A percentile compares a stretch with the other conserved stretches of the same genome.
phyloP scores from a whole-genome alignment of 768 basidiomycete genomes.

The Leucogyrophana mollusca region DNA sequence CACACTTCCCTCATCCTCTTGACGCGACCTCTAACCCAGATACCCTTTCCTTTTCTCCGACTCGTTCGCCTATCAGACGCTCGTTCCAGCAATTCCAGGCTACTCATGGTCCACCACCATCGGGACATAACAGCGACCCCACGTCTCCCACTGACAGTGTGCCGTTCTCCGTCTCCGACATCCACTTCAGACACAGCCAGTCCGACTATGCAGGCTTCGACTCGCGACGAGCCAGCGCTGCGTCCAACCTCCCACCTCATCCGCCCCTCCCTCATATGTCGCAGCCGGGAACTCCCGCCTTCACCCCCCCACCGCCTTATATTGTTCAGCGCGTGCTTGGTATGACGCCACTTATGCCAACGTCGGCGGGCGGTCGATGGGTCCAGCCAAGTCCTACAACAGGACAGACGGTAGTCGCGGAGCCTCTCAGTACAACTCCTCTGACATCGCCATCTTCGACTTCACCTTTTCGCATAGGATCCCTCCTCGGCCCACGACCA shows the following conservation, averaged over 20 bases:
- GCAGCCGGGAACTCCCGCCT: constrained; percentile 12
- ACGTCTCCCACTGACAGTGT: constrained; percentile 58
- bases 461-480: constrained; percentile 14
- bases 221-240: constrained; percentile 31
- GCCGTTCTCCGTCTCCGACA: constrained; percentile 53
- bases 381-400: background rate
- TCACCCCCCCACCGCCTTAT: constrained; percentile 24
- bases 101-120: constrained; percentile 20
- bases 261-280: constrained; percentile 36
- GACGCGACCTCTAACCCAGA: constrained; percentile 15
- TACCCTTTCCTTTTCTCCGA: constrained; percentile 16
- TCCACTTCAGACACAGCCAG: constrained; percentile 45
- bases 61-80: constrained; percentile 4
- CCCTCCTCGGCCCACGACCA: constrained; percentile 29
- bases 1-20: constrained; percentile 25
- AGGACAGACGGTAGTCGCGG: background rate
- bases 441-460: background rate
- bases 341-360: constrained; percentile 18
- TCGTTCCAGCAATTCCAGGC: constrained; percentile 27
- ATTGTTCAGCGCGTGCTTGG: constrained; percentile 32
- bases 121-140: constrained; percentile 24
- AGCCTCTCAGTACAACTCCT: constrained; percentile 10
- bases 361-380: background rate
- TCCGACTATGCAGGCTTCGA: constrained; percentile 29
- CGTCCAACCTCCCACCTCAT: constrained; percentile 41